These are phyloP conservation scores for Ophiostoma tasmaniense DNA, from an alignment of 2,329 filamentous ascomycete genomes.

Conservation along the genomic window DNA sequence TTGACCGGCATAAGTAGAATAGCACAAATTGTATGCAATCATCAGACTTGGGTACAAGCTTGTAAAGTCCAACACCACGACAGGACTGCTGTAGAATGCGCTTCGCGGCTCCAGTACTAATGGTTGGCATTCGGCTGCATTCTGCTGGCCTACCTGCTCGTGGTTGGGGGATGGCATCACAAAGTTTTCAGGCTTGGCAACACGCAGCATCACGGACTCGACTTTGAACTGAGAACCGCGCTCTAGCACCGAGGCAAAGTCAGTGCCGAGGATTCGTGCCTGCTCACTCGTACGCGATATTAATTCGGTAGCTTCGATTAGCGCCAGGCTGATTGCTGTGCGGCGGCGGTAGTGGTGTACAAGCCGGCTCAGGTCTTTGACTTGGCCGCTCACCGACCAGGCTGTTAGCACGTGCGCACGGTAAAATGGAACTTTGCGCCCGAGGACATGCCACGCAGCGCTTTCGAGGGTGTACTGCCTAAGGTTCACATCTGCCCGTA, in stretches of 20 bases:
- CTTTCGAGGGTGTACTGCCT: slow-evolving; percentile 96
- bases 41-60: slow-evolving; percentile 94
- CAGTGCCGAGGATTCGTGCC: slow-evolving; percentile 81
- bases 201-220: slow-evolving; percentile 96
- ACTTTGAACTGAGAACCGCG: slow-evolving; percentile 97
- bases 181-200: slow-evolving; percentile 94
- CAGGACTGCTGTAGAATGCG: slow-evolving; percentile 81
- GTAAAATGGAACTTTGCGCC: slow-evolving; percentile 82
- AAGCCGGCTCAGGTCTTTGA: slow-evolving; percentile 63
- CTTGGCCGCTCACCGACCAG: slow-evolving; percentile 68
- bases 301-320: slow-evolving; percentile 82
- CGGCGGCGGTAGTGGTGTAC: slow-evolving; percentile 69
- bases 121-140: slow-evolving; percentile 86
- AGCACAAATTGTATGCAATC: slow-evolving; percentile 99
- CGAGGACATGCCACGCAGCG: slow-evolving; percentile 82
- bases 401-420: slow-evolving; percentile 65
- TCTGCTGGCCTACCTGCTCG: slow-evolving; percentile 88
- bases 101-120: slow-evolving; percentile 97
- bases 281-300: slow-evolving; percentile 88
- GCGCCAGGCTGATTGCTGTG: slow-evolving; percentile 76
- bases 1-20: slow-evolving; percentile 88
- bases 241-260: slow-evolving; percentile 94
- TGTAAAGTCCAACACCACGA: slow-evolving; percentile 91
- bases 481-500: slow-evolving; percentile 85
- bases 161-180: slow-evolving; percentile 80